These are phyloP conservation scores for Scedosporium boydii DNA, from an alignment of 2,329 filamentous ascomycete species.

Conservation along the genomic window DNA sequence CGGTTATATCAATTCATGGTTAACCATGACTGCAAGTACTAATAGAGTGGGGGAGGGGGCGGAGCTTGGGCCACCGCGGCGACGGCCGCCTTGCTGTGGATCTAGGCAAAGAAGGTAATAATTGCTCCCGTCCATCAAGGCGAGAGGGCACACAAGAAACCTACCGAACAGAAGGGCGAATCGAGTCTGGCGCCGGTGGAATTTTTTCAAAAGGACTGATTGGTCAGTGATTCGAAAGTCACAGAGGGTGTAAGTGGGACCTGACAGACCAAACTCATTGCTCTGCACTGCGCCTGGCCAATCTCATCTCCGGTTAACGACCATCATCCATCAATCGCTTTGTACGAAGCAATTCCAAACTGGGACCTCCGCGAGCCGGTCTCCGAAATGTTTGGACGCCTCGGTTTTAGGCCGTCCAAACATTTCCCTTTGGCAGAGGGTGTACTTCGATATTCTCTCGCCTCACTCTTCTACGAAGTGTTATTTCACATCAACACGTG, in stretches of 20 bases:
- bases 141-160: neutral
- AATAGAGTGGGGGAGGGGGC: too few species aligned
- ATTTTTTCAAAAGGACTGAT: neutral
- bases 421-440: neutral
- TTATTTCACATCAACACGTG: neutral
- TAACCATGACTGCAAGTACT: too few species aligned
- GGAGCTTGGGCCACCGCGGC: too few species aligned
- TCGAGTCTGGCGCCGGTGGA: neutral
- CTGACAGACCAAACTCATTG: neutral
- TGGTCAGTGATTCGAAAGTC: neutral
- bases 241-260: neutral
- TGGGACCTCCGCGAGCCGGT: neutral
- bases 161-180: neutral
- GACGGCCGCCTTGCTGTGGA: too few species aligned
- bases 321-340: neutral
- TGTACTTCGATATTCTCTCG: neutral
- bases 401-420: neutral
- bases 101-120: too few species aligned
- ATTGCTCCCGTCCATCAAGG: neutral
- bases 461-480: too few species aligned
- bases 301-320: neutral
- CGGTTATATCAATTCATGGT: too few species aligned
- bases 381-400: neutral
- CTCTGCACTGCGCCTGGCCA: neutral
- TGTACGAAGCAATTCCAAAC: neutral